Evolutionary conservation across 1,284 basidiomycete genomes (phyloP), one percentile per base, ranked within the genome.

Genomic region (Fomitopsis pinicola): DNA sequence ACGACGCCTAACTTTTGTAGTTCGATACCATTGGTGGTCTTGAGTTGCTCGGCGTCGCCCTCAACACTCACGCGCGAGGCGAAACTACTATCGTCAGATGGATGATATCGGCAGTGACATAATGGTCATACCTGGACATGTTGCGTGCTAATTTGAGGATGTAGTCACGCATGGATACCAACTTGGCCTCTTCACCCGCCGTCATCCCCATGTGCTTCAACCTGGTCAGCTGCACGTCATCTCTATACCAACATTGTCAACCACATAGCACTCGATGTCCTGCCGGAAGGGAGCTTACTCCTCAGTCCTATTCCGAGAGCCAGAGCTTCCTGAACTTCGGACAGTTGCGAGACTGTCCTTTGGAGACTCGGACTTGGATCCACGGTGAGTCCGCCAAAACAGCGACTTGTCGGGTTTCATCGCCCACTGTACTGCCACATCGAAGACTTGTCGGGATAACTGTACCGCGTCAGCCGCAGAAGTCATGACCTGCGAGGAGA

Each of bases 401-500:
- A 80, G 81, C 0, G 87, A 83, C 66, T 85, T 87, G 42, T 92
- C 89, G 4, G 84, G 80, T 67, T 84, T 90, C 82, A 89, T 90
- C 0, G 95, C 94, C 95, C 95, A 97, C 57, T 86, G 81, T 7
- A 96, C 83, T 0, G 94, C 92, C 0, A 92, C 89, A 63, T 95
- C 91, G 57, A 98, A 88, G 7, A 97, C 87, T 54, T 88, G 82
- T 58, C 93, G 81, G 7, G 92, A 79, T 33, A 94, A 77, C 94
- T 94, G 72, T 22, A 19, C 22, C 33, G 44, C 19, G 22, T 40
- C 44, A 58, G 28, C 12, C n/a, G 5, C 28, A 50, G 55, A 14
- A 30, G 26, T 17, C 14, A 30, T 5, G 14, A 4, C 19, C 14
- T 14, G n/a, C n/a, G 15, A 33, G 14, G 48, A 9, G 59, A 35